Percentiles rank a stretch among this genome's conserved stretches.
These are phyloP conservation scores for Boletus bicolor DNA, from an alignment of 768 basidiomycete species.

Conservation along the genomic window DNA sequence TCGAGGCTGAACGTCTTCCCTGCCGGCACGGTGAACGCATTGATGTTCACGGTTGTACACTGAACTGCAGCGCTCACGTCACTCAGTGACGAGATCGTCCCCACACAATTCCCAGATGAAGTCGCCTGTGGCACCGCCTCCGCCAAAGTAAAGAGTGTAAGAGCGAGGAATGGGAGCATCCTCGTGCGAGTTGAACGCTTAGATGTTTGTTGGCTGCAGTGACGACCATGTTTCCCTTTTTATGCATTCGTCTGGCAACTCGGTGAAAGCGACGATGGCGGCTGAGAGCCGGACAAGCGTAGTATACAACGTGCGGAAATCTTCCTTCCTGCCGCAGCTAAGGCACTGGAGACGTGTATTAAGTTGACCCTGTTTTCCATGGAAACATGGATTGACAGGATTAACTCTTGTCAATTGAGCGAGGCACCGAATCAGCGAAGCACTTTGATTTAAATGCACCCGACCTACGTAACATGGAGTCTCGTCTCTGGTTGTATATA, in stretches of 20 bases:
- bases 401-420: too few relatives aligned
- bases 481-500: too few relatives aligned
- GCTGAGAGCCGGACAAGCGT: too few relatives aligned
- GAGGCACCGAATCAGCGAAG: background rate
- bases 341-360: background rate
- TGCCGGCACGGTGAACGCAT: slow-evolving; percentile 54
- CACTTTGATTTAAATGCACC: background rate
- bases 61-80: slow-evolving; percentile 50
- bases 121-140: slow-evolving; percentile 15
- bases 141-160: slow-evolving; percentile 17
- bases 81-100: slow-evolving; percentile 50
- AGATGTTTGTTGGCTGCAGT: background rate
- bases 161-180: slow-evolving; percentile 8
- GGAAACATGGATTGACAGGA: too few relatives aligned
- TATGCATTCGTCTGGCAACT: background rate
- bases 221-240: background rate
- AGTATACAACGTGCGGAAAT: too few relatives aligned
- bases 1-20: slow-evolving; percentile 48
- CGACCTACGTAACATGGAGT: too few relatives aligned
- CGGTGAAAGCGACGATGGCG: background rate
- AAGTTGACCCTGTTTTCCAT: background rate
- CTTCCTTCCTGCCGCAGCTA: background rate
- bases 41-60: slow-evolving; percentile 58
- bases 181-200: background rate
- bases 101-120: slow-evolving; percentile 36